A percentile compares a stretch with the other conserved stretches of the same genome.
Evolutionary conservation across 2,329 filamentous ascomycete genomes (phyloP).

Genomic region (Lithohypha guttulata): DNA sequence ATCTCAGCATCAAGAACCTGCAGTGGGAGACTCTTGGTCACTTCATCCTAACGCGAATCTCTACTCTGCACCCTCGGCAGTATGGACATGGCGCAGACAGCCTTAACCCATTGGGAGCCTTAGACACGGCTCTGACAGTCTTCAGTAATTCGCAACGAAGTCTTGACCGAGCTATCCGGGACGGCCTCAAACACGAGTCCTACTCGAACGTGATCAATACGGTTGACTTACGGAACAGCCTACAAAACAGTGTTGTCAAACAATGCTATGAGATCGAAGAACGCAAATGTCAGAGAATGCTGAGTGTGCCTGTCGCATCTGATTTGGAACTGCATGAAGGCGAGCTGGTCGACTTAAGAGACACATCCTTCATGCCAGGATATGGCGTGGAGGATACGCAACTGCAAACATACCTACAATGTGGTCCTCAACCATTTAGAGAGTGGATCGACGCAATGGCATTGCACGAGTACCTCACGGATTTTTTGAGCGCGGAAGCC

Average conservation of each 20-base stretch:
- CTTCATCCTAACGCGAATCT: slow-evolving; percentile 37
- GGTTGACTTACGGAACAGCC: slow-evolving; percentile 28
- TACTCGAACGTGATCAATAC: slow-evolving; percentile 36
- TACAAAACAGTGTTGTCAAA: slow-evolving; percentile 20
- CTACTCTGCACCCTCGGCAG: slow-evolving; percentile 36
- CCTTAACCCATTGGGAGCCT: slow-evolving; percentile 31
- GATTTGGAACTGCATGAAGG: slow-evolving; percentile 8
- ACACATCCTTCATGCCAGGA: slow-evolving; percentile 16
- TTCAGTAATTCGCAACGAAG: slow-evolving; percentile 31
- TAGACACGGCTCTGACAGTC: slow-evolving; percentile 32
- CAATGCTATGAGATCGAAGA: slow-evolving; percentile 34
- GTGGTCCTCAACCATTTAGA: slow-evolving; percentile 15
- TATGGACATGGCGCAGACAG: slow-evolving; percentile 27
- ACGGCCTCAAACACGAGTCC: slow-evolving; percentile 32
- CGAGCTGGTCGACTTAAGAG: slow-evolving; percentile 17
- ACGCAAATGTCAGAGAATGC: slow-evolving; percentile 31
- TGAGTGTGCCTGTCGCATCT: slow-evolving; percentile 21
- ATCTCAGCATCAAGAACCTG: slow-evolving; percentile 38
- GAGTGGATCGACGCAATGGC: slow-evolving; percentile 17
- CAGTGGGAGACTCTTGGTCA: slow-evolving; percentile 40
- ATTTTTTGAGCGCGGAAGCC: slow-evolving; percentile 17
- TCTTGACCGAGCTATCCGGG: slow-evolving; percentile 27
- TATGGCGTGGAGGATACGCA: slow-evolving; percentile 15
- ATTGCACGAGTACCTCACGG: slow-evolving; percentile 15
- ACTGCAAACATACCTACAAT: slow-evolving; percentile 10